These are phyloP conservation scores for Orbilia quercus DNA, from an alignment of 2,329 filamentous ascomycete species.

Conservation along the genomic window DNA sequence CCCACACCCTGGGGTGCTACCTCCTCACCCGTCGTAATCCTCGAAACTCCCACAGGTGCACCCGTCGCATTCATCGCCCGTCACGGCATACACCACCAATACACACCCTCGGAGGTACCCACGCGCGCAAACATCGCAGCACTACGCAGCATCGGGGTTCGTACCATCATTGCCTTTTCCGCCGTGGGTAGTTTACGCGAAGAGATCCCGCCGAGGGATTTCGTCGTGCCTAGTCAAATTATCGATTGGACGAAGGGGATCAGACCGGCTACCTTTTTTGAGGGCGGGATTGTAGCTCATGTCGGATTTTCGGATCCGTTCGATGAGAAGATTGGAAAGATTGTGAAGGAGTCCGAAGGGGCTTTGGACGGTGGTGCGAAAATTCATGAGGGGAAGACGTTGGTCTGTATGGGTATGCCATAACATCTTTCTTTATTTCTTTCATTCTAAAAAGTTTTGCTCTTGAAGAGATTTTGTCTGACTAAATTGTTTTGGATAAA, in stretches of 20 bases:
- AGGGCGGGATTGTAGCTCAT: constrained; percentile 89
- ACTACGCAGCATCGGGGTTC: constrained; percentile 87
- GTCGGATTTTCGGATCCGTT: constrained; percentile 97
- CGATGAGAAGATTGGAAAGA: constrained; percentile 96
- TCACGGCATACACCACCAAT: constrained; percentile 87
- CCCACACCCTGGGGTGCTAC: constrained; percentile 89
- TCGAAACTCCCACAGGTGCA: constrained; percentile 74
- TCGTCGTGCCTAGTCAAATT: constrained; percentile 93
- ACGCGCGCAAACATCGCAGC: constrained; percentile 97
- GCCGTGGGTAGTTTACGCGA: constrained; percentile 93
- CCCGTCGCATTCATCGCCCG: constrained; percentile 93
- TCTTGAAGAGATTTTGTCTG: neutral
- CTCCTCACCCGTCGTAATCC: constrained; percentile 81
- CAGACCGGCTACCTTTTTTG: constrained; percentile 97
- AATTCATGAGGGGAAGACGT: constrained; percentile 83
- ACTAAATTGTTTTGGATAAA: too few relatives aligned
- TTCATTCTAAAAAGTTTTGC: neutral
- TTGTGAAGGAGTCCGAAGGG: constrained; percentile 73
- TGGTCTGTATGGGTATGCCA: constrained; percentile 87
- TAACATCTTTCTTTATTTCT: constrained; percentile 12
- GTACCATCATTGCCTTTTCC: constrained; percentile 91
- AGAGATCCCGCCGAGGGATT: constrained; percentile 93
- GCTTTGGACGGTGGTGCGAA: constrained; percentile 84
- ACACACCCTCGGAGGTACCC: constrained; percentile 94
- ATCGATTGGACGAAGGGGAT: constrained; percentile 92